Percentiles rank a stretch among this genome's conserved stretches.
Evolutionary conservation across 2,329 filamentous ascomycete genomes (phyloP).

Genomic region (Xylariales sp.): DNA sequence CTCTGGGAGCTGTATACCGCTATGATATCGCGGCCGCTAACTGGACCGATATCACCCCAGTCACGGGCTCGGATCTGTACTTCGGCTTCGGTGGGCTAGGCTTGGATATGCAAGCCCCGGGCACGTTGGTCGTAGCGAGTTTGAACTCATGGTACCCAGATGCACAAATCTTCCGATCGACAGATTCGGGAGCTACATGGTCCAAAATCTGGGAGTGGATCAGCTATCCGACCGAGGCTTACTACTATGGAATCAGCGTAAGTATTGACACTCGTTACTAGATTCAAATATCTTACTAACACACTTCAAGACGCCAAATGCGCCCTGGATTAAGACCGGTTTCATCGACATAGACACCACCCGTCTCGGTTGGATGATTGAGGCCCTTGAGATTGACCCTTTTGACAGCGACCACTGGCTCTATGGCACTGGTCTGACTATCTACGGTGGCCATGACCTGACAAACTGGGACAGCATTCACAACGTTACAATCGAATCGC

Average conservation of each 20-base stretch:
- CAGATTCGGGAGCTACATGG: conserved; percentile 50
- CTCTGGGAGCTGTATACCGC: conserved; percentile 46
- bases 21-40: conserved; percentile 44
- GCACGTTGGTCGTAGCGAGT: conserved; percentile 51
- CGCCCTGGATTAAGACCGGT: conserved; percentile 49
- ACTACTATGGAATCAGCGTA: conserved; percentile 41
- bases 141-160: conserved; percentile 59
- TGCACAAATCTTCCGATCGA: conserved; percentile 50
- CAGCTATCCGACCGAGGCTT: conserved; percentile 38
- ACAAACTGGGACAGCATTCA: conserved; percentile 47
- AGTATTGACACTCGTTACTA: too few species aligned
- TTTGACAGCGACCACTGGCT: conserved; percentile 56
- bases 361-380: conserved; percentile 57
- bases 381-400: conserved; percentile 52
- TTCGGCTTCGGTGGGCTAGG: conserved; percentile 54
- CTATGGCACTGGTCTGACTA: conserved; percentile 54
- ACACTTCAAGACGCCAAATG: conserved; percentile 32
- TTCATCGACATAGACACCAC: conserved; percentile 43
- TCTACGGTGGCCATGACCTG: conserved; percentile 50
- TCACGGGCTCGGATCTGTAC: conserved; percentile 38
- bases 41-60: conserved; percentile 55
- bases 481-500: conserved; percentile 44
- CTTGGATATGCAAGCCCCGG: conserved; percentile 48
- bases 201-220: conserved; percentile 48
- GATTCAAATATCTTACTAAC: conserved; percentile 9